A percentile compares a stretch with the other conserved stretches of the same genome.
These are phyloP conservation scores for Stephanodiscus minutulus DNA, from an alignment of 108 stramenopile species.

Conservation along the genomic window DNA sequence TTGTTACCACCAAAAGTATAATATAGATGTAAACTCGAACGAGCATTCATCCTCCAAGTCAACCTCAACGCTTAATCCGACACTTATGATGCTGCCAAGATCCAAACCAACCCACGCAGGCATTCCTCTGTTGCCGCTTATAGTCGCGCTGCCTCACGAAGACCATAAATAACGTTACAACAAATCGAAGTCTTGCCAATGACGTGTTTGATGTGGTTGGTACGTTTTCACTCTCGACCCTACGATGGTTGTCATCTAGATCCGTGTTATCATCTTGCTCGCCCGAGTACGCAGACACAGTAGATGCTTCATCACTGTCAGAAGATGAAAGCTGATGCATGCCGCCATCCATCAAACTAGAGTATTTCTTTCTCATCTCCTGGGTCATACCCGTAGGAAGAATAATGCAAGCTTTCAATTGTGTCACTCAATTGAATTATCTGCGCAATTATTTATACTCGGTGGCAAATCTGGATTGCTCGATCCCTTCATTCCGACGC, in stretches of 20 bases:
- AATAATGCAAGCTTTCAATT: constrained; percentile 50
- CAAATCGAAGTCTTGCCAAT: constrained; percentile 67
- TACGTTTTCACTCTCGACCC: constrained; percentile 50
- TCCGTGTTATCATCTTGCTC: constrained; percentile 11
- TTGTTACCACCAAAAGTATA: constrained; percentile 18
- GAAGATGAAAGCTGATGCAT: constrained; percentile 42
- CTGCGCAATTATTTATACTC: neutral
- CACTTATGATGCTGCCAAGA: neutral
- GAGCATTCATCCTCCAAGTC: constrained; percentile 40
- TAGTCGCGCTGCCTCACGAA: constrained; percentile 72
- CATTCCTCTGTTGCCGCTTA: constrained; percentile 23
- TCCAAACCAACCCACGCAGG: neutral
- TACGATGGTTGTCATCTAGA: neutral
- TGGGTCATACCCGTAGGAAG: constrained; percentile 43
- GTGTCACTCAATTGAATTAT: constrained; percentile 34
- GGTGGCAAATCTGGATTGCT: neutral
- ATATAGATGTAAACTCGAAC: constrained; percentile 41
- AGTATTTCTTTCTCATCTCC: constrained; percentile 42
- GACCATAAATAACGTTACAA: constrained; percentile 73
- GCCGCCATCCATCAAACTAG: constrained; percentile 67
- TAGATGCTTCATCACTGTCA: constrained; percentile 28
- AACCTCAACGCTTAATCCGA: constrained; percentile 15
- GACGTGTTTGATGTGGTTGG: constrained; percentile 70
- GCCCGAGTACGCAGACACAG: constrained; percentile 30
- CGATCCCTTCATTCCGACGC: neutral